Conservation (phyloP, 2,329 filamentous ascomycete species). For the Aspergillus tamarii region DNA sequence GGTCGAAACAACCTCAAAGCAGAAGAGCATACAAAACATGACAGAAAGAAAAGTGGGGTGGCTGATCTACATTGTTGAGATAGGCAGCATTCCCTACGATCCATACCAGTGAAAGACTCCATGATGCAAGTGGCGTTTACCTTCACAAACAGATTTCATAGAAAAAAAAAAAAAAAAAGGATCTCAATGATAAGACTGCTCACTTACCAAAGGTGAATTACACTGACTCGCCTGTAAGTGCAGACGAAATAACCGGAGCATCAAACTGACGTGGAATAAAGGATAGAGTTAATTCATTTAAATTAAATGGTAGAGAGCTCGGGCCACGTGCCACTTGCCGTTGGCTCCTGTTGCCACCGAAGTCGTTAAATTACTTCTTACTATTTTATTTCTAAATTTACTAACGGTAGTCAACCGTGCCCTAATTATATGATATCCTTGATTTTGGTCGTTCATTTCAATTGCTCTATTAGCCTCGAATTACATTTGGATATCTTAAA, state of each 20-base stretch:
- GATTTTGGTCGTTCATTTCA: background rate
- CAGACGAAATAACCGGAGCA: no score
- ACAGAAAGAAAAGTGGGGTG: background rate
- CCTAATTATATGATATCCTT: background rate
- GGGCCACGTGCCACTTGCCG: background rate
- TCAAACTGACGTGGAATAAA: background rate
- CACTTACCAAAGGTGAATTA: background rate
- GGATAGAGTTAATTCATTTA: background rate
- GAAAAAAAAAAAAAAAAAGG: background rate
- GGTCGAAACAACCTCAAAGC: background rate
- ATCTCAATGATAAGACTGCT: background rate
- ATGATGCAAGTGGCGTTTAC: background rate
- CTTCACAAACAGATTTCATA: background rate
- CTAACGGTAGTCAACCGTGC: background rate
- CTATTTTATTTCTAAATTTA: background rate
- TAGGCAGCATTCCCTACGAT: background rate
- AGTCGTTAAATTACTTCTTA: background rate
- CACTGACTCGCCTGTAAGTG: no score
- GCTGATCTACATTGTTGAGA: background rate
- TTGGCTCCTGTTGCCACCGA: background rate
- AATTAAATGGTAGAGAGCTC: background rate
- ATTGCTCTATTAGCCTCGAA: background rate
- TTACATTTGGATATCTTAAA: slow-evolving; percentile 1
- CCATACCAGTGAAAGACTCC: background rate
- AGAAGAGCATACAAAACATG: background rate